Evolutionary conservation across 345 rosid species (phyloP), one percentile per base, ranked within the genome.

Genomic region (Gossypium mustelinum): DNA sequence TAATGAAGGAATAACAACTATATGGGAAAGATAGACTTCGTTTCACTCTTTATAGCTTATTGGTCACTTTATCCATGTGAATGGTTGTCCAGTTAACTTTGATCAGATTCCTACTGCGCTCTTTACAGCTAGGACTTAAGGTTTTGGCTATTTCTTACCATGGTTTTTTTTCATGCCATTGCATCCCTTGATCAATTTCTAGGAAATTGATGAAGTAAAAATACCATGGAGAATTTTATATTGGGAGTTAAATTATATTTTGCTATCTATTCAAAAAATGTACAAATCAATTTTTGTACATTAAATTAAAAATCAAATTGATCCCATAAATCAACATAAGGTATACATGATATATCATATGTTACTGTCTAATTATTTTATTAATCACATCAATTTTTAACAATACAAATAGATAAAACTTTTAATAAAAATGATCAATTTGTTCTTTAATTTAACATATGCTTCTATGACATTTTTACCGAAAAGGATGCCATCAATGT

Each of bases 361-460:
- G 0, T 1, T 0, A 34, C 4, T 34, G 0, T 5, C 0, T 4
- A 5, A 0, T 34, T 34, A 34, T 5, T 34, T 5, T 34, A 0
- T 5, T 5, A 34, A 34, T 34, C 0, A 34, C 0, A 0, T 34
- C 0, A 34, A 0, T 5, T 34, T 34, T 34, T 5, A 34, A 34
- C 0, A 1, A 0, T 5, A 34, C 0, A 34, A 5, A 34, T 34
- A 0, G 0, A 5, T 5, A 5, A 34, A 34, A 5, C 1, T 34
- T 34, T 34, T 34, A 5, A 34, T 0, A 4, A 34, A 29, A 34
- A 34, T 34, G 0, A 34, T 34, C 0, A 34, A 34, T 34, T 34
- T 34, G 0, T 3, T 34, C 0, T 34, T 34, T 34, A 1, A 5
- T 34, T 0, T 34, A 34, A 29, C 0, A 29, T 29, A 0, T 0